These are phyloP conservation scores for Phytophthora pseudosyringae DNA, from an alignment of 352 stramenopile species.

Conservation along the genomic window DNA sequence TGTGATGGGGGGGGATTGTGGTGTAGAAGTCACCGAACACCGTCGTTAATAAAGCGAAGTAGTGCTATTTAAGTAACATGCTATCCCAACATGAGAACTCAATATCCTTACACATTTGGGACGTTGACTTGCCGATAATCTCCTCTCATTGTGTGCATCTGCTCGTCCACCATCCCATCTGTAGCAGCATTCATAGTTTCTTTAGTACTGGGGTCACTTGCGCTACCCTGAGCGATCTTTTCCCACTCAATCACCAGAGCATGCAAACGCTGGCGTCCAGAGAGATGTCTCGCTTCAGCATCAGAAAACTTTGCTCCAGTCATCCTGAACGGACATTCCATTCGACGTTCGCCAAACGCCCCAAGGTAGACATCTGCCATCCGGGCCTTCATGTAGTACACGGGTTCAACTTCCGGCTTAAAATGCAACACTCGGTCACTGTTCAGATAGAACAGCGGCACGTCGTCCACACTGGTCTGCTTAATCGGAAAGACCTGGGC, in stretches of 20 bases:
- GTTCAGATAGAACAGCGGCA: constrained; percentile 57
- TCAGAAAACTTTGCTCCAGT: constrained; percentile 35
- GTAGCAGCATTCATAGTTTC: constrained; percentile 10
- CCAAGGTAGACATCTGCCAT: constrained; percentile 49
- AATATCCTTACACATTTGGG: constrained; percentile 22
- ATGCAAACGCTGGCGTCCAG: constrained; percentile 44
- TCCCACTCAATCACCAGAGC: constrained; percentile 31
- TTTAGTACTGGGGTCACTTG: neutral
- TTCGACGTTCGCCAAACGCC: constrained; percentile 39
- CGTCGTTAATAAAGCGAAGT: neutral
- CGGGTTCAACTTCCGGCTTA: constrained; percentile 32
- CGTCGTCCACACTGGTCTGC: constrained; percentile 15
- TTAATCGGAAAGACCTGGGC: constrained; percentile 33
- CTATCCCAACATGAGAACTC: neutral
- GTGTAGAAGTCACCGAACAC: neutral
- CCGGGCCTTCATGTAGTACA: constrained; percentile 52
- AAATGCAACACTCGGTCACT: constrained; percentile 57
- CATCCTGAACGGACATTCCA: constrained; percentile 63
- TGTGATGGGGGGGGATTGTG: neutral
- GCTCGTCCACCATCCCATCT: constrained; percentile 18
- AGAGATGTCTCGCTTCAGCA: constrained; percentile 40
- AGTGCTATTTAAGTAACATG: neutral
- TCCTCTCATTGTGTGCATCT: constrained; percentile 29
- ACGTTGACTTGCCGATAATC: constrained; percentile 22
- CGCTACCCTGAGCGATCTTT: constrained; percentile 2